Conservation (phyloP, 169 alveolate species). For the Amoebophrya sp. region DNA sequence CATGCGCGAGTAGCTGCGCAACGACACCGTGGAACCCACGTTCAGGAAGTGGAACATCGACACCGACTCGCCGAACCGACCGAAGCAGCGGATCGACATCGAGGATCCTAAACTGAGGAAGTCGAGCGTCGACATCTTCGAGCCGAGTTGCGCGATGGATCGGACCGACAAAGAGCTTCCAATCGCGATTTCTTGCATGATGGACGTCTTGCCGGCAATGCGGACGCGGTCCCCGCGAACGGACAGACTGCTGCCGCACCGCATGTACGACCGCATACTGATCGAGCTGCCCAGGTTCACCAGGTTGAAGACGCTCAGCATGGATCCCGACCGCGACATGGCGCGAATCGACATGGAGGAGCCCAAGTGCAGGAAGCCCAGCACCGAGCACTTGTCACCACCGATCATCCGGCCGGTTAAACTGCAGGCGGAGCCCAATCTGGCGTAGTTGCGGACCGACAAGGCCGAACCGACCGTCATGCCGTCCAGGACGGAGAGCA, state of each 20-base stretch:
- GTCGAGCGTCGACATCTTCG: background rate
- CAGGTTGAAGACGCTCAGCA: background rate
- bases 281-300: background rate
- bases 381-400: background rate
- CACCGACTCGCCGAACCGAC: background rate
- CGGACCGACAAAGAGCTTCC: background rate
- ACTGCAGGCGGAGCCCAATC: background rate
- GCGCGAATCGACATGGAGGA: slow-evolving; percentile 23
- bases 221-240: background rate
- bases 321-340: background rate
- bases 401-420: background rate
- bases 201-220: slow-evolving; percentile 7
- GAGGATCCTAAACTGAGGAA: background rate
- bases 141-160: background rate
- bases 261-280: background rate
- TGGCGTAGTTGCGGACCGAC: background rate
- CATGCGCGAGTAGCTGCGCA: background rate
- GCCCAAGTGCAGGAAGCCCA: slow-evolving; percentile 6
- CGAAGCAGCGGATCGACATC: background rate
- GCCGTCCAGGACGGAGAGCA: slow-evolving; percentile 8
- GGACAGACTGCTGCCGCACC: background rate
- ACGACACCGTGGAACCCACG: background rate
- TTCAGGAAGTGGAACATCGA: background rate
- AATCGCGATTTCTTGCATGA: background rate
- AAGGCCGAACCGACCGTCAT: background rate